Conservation (phyloP, 163 green algal species). For the Chloromonas sp. region DNA sequence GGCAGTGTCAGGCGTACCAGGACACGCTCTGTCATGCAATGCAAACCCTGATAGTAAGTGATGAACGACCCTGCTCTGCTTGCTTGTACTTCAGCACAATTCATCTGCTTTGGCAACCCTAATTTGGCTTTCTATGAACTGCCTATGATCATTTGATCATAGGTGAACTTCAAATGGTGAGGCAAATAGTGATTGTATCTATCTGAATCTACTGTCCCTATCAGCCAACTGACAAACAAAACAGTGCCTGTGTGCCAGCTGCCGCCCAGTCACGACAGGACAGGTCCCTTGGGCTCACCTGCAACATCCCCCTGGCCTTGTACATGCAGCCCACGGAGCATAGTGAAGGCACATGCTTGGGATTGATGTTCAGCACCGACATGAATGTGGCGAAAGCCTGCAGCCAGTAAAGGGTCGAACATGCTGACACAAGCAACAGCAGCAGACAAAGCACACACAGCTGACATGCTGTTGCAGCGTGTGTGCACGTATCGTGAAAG, state of each 20-base stretch:
- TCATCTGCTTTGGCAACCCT: neutral
- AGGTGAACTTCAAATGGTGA: neutral
- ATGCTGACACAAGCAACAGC: too few relatives aligned
- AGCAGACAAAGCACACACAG: too few relatives aligned
- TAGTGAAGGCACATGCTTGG: constrained; percentile 43
- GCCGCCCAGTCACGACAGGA: neutral
- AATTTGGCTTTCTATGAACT: too few relatives aligned
- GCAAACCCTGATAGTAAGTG: neutral
- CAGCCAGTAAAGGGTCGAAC: neutral
- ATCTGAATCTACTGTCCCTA: neutral
- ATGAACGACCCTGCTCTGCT: neutral
- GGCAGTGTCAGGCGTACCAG: too few relatives aligned
- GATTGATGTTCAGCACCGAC: constrained; percentile 38
- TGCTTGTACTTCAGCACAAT: neutral
- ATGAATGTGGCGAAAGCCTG: constrained; percentile 70
- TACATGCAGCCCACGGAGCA: constrained; percentile 55
- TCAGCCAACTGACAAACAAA: neutral
- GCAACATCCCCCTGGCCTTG: constrained; percentile 53
- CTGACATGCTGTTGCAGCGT: too few relatives aligned
- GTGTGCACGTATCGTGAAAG: too few relatives aligned
- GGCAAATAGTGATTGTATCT: neutral
- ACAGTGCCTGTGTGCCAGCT: neutral
- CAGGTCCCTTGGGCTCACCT: constrained; percentile 20
- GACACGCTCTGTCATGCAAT: too few relatives aligned
- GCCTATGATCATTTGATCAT: too few relatives aligned